Conservation (phyloP, 2,329 filamentous ascomycete species). For the Fusarium sp. region DNA sequence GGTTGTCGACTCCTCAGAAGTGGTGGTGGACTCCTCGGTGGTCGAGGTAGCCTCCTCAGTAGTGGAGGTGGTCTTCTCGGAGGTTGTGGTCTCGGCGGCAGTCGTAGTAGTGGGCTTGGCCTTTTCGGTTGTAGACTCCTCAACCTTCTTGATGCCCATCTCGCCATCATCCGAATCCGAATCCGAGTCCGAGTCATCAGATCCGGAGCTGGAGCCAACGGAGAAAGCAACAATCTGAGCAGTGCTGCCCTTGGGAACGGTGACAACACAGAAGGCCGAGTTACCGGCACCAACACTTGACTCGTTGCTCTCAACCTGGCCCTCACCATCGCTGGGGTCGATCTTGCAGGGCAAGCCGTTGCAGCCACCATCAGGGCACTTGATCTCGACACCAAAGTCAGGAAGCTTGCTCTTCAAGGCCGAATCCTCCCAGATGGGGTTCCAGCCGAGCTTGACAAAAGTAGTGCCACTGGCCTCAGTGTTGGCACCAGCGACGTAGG, state of each 20-base stretch:
- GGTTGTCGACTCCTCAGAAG: conserved; percentile 32
- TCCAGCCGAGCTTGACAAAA: conserved; percentile 82
- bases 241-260: conserved; percentile 73
- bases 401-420: conserved; percentile 69
- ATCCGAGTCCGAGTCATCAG: conserved; percentile 4
- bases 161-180: background rate
- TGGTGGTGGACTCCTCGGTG: conserved; percentile 21
- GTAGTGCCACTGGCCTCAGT: conserved; percentile 73
- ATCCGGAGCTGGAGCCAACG: conserved; percentile 49
- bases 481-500: conserved; percentile 83
- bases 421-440: conserved; percentile 76
- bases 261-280: conserved; percentile 81
- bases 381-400: conserved; percentile 76
- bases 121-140: conserved; percentile 25
- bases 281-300: conserved; percentile 73
- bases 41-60: conserved; percentile 30
- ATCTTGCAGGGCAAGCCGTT: conserved; percentile 82
- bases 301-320: conserved; percentile 68
- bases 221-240: conserved; percentile 76
- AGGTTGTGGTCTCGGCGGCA: conserved; percentile 30
- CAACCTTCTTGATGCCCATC: background rate
- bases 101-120: conserved; percentile 41
- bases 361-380: conserved; percentile 75
- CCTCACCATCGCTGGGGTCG: conserved; percentile 69
- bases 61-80: conserved; percentile 32